Evolutionary conservation across 768 basidiomycete genomes (phyloP), one percentile per base, ranked within the genome.

Genomic region (Suillus paluster): DNA sequence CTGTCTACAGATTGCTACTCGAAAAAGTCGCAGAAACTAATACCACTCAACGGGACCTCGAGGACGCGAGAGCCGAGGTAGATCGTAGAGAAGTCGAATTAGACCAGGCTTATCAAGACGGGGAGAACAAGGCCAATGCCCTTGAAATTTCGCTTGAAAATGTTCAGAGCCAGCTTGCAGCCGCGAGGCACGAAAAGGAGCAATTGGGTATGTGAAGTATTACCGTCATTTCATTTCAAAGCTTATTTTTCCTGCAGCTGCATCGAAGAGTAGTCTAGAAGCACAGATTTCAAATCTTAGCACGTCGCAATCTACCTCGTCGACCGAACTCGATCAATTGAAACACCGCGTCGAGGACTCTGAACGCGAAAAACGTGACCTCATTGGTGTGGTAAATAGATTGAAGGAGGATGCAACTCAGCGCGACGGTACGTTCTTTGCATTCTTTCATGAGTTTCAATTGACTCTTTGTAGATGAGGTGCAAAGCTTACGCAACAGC

Each of bases 311-410:
- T 80, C 85, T 12, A 80, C 86, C 0, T 88, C 91, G 3, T 86
- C 87, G 4, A 76, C 80, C 1, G 90, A 90, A 70, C 72, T 86
- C 9, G 87, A 86, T 39, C 72, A 77, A 7, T 71, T 92, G 41
- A 86, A 82, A 65, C 82, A 76, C 59, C 84, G 86, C 42, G 76
- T 90, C 5, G 87, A 93, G 23, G 91, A 93, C 63, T 83, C 84
- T 1, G 94, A 97, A 65, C 83, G 91, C 58, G 96, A 97, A 80
- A 97, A 97, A 76, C 86, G 94, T 38, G 94, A 96, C 64, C 83
- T 97, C 52, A 81, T 96, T 46, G 86, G 84, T 33, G 90, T 95
- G 48, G 86, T 95, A 5, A 94, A 91, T 72, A 84, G 92, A 58
- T 76, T 95, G 64, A 91, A 94, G 72, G 86, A 92, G 67, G 91